These are phyloP conservation scores for Spencermartinsiella ligniputridi DNA, from an alignment of 1,139 yeast species.

Conservation along the genomic window DNA sequence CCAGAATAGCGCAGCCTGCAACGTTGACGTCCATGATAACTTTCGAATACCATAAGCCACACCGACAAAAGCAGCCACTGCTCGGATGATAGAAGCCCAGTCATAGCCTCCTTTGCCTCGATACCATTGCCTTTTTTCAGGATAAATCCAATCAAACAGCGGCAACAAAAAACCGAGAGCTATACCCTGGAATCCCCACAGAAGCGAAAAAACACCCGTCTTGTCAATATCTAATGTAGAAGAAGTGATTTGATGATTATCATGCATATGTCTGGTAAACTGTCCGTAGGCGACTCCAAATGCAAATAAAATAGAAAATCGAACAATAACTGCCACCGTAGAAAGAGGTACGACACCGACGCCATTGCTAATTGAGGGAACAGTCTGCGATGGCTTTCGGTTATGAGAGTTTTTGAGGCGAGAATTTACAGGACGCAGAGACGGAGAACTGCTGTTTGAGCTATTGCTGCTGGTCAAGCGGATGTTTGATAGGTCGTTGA, in stretches of 20 bases:
- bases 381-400: background rate
- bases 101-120: conserved; percentile 31
- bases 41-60: conserved; percentile 78
- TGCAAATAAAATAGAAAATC: conserved; percentile 25
- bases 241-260: conserved; percentile 31
- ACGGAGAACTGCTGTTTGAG: background rate
- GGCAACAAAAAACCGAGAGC: conserved; percentile 63
- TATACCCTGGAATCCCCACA: conserved; percentile 54
- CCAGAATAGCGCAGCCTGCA: conserved; percentile 76
- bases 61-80: conserved; percentile 74
- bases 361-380: background rate
- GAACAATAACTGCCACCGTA: conserved; percentile 16
- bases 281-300: conserved; percentile 35
- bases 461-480: conserved; percentile 1
- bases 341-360: conserved; percentile 19
- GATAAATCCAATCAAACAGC: conserved; percentile 48
- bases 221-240: conserved; percentile 28
- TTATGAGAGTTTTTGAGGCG: background rate
- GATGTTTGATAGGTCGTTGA: conserved; percentile 1
- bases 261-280: conserved; percentile 33
- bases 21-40: conserved; percentile 70
- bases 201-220: conserved; percentile 25
- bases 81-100: conserved; percentile 48
- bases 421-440: background rate
- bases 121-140: conserved; percentile 25